Evolutionary conservation across 108 stramenopile species (phyloP), one percentile per base, ranked within the genome.

Genomic region (Skeletonema grethae): DNA sequence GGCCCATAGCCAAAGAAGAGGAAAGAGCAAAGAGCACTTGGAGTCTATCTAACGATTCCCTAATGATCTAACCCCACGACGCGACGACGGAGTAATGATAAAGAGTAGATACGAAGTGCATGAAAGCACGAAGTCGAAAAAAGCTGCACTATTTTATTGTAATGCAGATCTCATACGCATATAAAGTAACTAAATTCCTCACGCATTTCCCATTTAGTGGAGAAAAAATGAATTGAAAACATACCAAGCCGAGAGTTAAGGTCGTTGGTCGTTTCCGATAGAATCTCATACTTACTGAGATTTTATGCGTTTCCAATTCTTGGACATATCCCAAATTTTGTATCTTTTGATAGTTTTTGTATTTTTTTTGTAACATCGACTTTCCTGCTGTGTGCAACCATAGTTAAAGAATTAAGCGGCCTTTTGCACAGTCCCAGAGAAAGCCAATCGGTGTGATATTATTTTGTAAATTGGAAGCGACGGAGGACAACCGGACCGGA

Each of bases 211-310:
- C 69, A 67, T 43, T n/a, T 43, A 43, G 22, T 20, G 50, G 50
- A 53, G 50, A 53, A 53, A 53, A 79, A 72, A 81, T 81, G 73
- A 77, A 81, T 81, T 74, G 73, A 73, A 81, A 81, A 75, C 80
- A 81, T 67, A 63, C 73, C 68, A 61, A 64, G 55, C n/a, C 34
- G 31, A 62, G 48, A 5, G 34, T 73, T 73, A 73, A 61, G 65
- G 65, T 38, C 9, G 35, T 66, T 70, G 69, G 80, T 74, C 39
- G 80, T 81, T 81, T 81, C 72, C 73, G 69, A 73, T 73, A 61
- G 69, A 74, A 75, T 67, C 73, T 81, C 46, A 73, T 57, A 18
- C 63, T 80, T 30, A 70, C 67, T 66, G 69, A 41, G 72, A 73
- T 73, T 81, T 61, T 62, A 70, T 77, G 76, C 76, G 75, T 69